Conservation (phyloP, 2,329 filamentous ascomycete species). For the Talaromyces sp. region DNA sequence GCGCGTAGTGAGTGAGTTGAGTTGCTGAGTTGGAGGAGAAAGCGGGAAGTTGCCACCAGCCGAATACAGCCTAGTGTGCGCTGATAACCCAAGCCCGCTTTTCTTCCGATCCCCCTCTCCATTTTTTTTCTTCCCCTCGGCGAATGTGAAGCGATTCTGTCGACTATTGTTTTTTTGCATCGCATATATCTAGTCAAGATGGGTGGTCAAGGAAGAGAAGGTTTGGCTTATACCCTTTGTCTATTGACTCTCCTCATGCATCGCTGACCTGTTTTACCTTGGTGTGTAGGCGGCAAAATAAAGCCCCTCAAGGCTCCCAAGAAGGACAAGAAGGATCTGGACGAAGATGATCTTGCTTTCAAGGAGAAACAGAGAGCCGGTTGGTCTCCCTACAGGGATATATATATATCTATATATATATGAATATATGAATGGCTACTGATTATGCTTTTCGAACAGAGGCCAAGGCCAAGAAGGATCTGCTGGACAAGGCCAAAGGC, state of each 20-base stretch:
- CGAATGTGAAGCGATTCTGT: constrained; percentile 11
- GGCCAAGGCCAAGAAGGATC: constrained; percentile 78
- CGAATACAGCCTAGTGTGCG: constrained; percentile 4
- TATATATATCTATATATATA: neutral
- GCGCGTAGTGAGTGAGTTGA: neutral
- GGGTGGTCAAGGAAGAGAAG: constrained; percentile 65
- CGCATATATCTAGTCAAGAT: constrained; percentile 38
- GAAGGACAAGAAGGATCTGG: constrained; percentile 76
- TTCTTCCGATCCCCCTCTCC: constrained; percentile 7
- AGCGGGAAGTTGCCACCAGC: constrained; percentile 1
- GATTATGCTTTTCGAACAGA: constrained; percentile 44
- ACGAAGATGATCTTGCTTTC: constrained; percentile 81
- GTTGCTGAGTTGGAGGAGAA: neutral
- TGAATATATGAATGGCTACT: neutral
- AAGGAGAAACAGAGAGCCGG: constrained; percentile 80
- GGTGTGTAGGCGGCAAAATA: constrained; percentile 65
- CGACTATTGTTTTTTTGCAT: constrained; percentile 3
- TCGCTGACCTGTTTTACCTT: constrained; percentile 16
- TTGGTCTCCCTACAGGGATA: constrained; percentile 43
- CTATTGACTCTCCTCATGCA: neutral
- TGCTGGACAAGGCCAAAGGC: constrained; percentile 75
- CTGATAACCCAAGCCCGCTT: constrained; percentile 8
- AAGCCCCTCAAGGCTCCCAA: constrained; percentile 86
- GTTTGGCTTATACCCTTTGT: constrained; percentile 29
- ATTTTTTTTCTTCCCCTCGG: constrained; percentile 14